Evolutionary conservation across 2,329 filamentous ascomycete genomes (phyloP).

Genomic region (Macroventuria anomochaeta): DNA sequence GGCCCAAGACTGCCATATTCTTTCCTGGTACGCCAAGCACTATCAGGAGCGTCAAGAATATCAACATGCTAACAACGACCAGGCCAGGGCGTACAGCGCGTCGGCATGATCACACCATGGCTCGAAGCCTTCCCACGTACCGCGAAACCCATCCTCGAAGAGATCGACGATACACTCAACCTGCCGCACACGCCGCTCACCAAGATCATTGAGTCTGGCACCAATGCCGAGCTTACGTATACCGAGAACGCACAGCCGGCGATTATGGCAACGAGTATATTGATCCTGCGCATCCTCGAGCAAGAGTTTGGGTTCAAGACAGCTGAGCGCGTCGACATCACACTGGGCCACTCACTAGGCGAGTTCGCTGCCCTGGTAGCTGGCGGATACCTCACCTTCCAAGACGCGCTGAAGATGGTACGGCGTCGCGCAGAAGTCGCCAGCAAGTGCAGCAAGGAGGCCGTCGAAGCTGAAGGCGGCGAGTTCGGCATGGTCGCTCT

Average conservation of each 20-base stretch:
- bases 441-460: conserved; percentile 74
- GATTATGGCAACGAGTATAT: conserved; percentile 92
- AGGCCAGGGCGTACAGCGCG: conserved; percentile 89
- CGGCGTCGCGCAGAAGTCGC: conserved; percentile 81
- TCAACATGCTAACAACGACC: conserved; percentile 26
- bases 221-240: conserved; percentile 75
- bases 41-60: background rate
- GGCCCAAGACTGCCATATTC: conserved; percentile 49
- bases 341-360: conserved; percentile 87
- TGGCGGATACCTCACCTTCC: conserved; percentile 78
- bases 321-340: conserved; percentile 75
- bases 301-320: conserved; percentile 80
- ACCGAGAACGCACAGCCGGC: conserved; percentile 92
- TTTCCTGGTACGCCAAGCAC: conserved; percentile 42
- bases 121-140: conserved; percentile 83
- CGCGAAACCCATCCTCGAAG: conserved; percentile 76
- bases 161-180: conserved; percentile 80
- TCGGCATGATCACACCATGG: conserved; percentile 88
- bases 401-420: conserved; percentile 79
- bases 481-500: conserved; percentile 95
- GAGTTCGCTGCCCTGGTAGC: conserved; percentile 92
- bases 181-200: conserved; percentile 67
- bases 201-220: conserved; percentile 77
- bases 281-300: conserved; percentile 88
- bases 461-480: conserved; percentile 71